Evolutionary conservation across 116 monocot species (phyloP).

Genomic region (Posidonia oceanica): DNA sequence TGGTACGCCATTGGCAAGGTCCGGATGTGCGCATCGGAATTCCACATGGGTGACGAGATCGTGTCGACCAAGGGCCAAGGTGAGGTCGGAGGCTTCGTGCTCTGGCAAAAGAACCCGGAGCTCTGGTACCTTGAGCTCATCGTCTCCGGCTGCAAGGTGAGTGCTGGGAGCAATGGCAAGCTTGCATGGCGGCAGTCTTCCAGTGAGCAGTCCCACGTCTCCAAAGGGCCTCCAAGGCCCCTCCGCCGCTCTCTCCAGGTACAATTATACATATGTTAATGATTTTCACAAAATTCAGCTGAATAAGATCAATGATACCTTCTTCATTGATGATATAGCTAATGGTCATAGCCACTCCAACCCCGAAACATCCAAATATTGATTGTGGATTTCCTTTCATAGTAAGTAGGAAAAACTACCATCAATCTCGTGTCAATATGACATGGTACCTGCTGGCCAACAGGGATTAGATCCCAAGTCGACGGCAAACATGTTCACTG

Average conservation of each 20-base stretch:
- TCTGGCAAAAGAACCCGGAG: constrained; percentile 79
- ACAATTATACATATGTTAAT: not conserved
- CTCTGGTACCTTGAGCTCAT: constrained; percentile 88
- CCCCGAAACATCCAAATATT: no score
- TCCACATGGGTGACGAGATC: constrained; percentile 40
- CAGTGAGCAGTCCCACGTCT: constrained; percentile 48
- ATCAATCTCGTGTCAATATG: no score
- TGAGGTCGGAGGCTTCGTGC: constrained; percentile 72
- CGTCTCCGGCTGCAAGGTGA: constrained; percentile 71
- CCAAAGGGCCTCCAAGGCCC: constrained; percentile 57
- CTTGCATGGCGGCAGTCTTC: constrained; percentile 71
- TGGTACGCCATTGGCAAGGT: constrained; percentile 73
- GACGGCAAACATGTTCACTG: constrained; percentile 73
- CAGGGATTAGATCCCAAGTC: constrained; percentile 76
- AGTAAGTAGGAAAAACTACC: no score
- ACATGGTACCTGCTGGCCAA: no score
- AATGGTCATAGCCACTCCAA: no score
- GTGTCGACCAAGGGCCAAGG: constrained; percentile 26
- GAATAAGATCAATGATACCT: no score
- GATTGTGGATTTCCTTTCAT: no score
- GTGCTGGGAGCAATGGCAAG: constrained; percentile 69
- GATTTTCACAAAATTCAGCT: no score
- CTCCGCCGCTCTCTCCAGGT: constrained; percentile 79
- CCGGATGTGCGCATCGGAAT: constrained; percentile 58
- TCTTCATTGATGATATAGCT: no score